Percentiles rank a stretch among this genome's conserved stretches.
phyloP scores from a whole-genome alignment of 225 moss, liverwort and hornwort genomes.

The Thuidium tamariscinum region DNA sequence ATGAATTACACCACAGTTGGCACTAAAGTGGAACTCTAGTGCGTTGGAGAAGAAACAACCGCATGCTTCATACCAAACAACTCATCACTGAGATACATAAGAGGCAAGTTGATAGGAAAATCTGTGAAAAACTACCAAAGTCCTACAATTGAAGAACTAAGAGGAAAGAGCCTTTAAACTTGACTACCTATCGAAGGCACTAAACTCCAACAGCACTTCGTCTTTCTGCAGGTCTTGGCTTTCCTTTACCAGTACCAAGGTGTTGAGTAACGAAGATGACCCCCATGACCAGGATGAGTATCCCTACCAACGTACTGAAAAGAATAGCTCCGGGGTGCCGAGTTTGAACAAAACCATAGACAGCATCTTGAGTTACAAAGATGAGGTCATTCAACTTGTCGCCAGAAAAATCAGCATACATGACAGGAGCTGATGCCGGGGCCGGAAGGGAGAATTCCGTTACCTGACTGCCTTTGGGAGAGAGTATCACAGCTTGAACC shows the following conservation, averaged over 20 bases:
- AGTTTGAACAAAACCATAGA: constrained; percentile 77
- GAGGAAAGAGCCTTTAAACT: neutral
- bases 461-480: constrained; percentile 65
- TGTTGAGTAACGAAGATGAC: constrained; percentile 78
- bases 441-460: constrained; percentile 40
- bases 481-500: constrained; percentile 59
- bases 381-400: constrained; percentile 82
- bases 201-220: constrained; percentile 15
- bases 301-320: constrained; percentile 69
- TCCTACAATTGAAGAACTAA: neutral
- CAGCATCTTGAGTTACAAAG: constrained; percentile 40
- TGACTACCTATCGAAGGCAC: neutral
- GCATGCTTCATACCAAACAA: neutral
- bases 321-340: constrained; percentile 79
- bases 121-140: neutral
- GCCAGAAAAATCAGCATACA: constrained; percentile 62
- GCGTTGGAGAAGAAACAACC: neutral
- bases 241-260: constrained; percentile 53
- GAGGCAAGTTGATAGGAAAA: neutral
- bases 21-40: neutral
- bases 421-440: constrained; percentile 31
- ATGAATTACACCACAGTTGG: neutral
- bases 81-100: neutral
- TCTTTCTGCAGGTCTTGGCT: constrained; percentile 53
- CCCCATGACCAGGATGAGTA: constrained; percentile 73